These are phyloP conservation scores for Achlya hypogyna DNA, from an alignment of 352 stramenopile genomes.

Conservation along the genomic window DNA sequence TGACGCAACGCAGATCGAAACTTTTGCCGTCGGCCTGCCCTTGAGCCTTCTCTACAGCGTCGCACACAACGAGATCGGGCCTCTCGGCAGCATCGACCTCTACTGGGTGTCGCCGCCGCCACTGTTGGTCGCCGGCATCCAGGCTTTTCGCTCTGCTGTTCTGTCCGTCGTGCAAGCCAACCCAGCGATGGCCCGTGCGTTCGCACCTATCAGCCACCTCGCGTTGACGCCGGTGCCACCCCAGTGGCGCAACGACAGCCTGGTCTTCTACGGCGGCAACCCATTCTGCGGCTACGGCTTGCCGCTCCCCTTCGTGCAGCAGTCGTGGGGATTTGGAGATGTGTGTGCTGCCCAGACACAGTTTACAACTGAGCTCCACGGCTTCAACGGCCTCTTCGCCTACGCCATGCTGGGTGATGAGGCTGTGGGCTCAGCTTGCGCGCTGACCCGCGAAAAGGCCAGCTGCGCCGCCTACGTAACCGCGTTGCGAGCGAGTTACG, in stretches of 20 bases:
- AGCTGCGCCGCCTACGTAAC: not conserved
- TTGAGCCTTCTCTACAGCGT: not conserved
- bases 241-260: not conserved
- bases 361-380: not conserved
- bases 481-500: not conserved
- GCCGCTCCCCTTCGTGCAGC: not conserved
- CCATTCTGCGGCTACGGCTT: not conserved
- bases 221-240: not conserved
- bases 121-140: not conserved
- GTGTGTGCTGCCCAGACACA: not conserved
- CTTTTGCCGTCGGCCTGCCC: not conserved
- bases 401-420: not conserved
- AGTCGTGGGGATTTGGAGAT: conserved; percentile 5
- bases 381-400: not conserved
- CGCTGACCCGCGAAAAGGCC: not conserved
- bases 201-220: not conserved
- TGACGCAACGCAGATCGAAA: not conserved
- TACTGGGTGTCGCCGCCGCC: not conserved
- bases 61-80: not conserved
- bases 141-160: not conserved
- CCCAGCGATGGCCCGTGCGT: not conserved
- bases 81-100: conserved; percentile 8
- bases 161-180: not conserved
- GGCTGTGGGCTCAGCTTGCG: not conserved
- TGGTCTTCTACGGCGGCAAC: conserved; percentile 9